phyloP scores from a whole-genome alignment of 2,329 filamentous ascomycete species.

The Botrytis pseudocinerea region DNA sequence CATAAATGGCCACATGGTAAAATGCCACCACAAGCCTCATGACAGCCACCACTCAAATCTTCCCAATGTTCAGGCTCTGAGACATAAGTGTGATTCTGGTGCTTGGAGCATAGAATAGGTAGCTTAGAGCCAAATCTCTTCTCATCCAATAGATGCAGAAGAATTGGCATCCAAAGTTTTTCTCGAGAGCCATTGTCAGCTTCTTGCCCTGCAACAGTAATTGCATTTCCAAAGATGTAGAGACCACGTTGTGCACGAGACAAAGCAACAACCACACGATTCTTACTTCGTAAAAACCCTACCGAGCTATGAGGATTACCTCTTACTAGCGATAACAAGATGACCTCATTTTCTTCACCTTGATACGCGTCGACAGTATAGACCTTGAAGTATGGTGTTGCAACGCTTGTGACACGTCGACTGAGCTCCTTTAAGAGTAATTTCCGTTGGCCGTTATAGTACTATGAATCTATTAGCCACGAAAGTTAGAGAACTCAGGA shows the following conservation, averaged over 20 bases:
- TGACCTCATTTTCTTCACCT: conserved; percentile 84
- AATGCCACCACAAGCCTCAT: conserved; percentile 46
- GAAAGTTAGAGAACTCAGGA: background rate
- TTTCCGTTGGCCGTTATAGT: conserved; percentile 82
- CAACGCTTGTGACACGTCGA: conserved; percentile 43
- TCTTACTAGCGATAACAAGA: conserved; percentile 78
- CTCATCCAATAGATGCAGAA: conserved; percentile 46
- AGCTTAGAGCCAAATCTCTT: conserved; percentile 45
- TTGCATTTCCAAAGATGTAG: conserved; percentile 79
- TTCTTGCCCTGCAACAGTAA: conserved; percentile 44
- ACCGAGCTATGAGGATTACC: conserved; percentile 60
- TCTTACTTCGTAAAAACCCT: conserved; percentile 70
- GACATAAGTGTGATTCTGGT: conserved; percentile 55
- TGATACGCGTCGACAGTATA: conserved; percentile 88
- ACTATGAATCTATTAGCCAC: conserved; percentile 43
- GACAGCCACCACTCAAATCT: conserved; percentile 54
- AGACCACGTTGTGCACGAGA: conserved; percentile 75
- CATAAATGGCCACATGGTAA: conserved; percentile 40
- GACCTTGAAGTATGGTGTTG: conserved; percentile 52
- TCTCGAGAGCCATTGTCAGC: conserved; percentile 30
- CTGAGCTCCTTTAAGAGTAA: conserved; percentile 53
- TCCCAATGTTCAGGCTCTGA: conserved; percentile 55
- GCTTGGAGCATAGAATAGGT: conserved; percentile 63
- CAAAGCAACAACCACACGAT: conserved; percentile 59
- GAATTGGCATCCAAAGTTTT: conserved; percentile 40